Base-by-base conservation (phyloP, 768 basidiomycete species). In the Leucogyrophana mollusca region DNA sequence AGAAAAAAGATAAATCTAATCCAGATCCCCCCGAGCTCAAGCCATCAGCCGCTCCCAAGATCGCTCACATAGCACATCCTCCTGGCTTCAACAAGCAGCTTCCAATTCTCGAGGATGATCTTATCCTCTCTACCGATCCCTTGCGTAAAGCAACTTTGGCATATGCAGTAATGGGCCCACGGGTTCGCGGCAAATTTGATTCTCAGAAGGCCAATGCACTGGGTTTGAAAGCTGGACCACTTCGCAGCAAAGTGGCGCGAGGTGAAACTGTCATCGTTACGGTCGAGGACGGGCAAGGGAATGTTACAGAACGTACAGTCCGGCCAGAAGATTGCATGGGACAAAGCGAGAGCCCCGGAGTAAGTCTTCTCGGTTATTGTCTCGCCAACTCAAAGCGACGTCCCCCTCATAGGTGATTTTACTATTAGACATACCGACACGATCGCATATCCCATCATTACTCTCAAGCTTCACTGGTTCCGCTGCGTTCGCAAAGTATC, bases 181-280 rank as follows among this genome's bases (percentile, higher is more conserved):
- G 69, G 11, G 63, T 73, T 33, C 77, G 80, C 1, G 80, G 80
- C 8, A 90, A 88, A 62, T 95, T 97, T 58, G 77, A 93, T 50
- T 82, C 65, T 0, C 62, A 68, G 50, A 82, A 79, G 51, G 89
- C 93, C 0, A 57, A 71, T 8, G 77, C 69, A 35, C 71, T 93
- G 2, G 83, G 85, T 4, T 67, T 97, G 2, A 77, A 78, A 3
- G 58, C 60, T 2, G 87, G 89, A 0, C 76, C 75, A 4, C 46
- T 80, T 9, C 74, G 89, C n/a, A 75, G 71, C 1, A 66, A 61
- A 43, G 66, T 95, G n/a, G 75, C 81, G 4, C 76, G 63, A 42
- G 93, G 94, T 8, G 70, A 85, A 58, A 62, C 72, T 0, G 72
- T 94, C 30, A 80, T 77, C 0, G 73, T 86, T 44, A 68, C 68